phyloP scores from a whole-genome alignment of 2,329 filamentous ascomycete species.

The Fusarium lateritium region DNA sequence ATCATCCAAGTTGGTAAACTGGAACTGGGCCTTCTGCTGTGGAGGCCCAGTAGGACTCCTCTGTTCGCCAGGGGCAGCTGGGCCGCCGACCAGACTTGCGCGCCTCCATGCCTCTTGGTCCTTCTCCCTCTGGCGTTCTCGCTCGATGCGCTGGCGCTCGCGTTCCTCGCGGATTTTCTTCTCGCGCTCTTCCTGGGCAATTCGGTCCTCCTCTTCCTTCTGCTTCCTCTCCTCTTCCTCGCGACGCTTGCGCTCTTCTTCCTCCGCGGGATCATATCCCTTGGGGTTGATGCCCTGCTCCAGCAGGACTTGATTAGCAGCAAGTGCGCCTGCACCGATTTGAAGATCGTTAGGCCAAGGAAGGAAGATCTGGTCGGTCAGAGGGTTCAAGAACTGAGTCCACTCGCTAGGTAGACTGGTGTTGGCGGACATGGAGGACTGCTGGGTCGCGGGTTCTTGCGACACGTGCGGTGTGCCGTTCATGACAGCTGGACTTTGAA shows the following conservation, averaged over 20 bases:
- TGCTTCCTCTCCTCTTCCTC: constrained; percentile 66
- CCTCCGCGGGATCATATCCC: constrained; percentile 70
- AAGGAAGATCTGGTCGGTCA: constrained; percentile 73
- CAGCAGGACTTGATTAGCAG: constrained; percentile 72
- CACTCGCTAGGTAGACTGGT: constrained; percentile 65
- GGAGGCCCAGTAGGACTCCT: constrained; percentile 48
- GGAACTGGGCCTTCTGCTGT: constrained; percentile 67
- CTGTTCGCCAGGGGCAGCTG: constrained; percentile 48
- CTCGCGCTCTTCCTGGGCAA: constrained; percentile 63
- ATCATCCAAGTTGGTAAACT: constrained; percentile 68
- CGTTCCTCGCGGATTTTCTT: constrained; percentile 57
- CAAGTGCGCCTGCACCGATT: constrained; percentile 78
- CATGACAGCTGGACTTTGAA: constrained; percentile 53
- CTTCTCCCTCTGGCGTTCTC: constrained; percentile 60
- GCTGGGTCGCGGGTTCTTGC: constrained; percentile 54
- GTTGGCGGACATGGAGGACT: constrained; percentile 51
- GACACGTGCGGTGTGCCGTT: constrained; percentile 53
- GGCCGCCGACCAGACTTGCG: constrained; percentile 53
- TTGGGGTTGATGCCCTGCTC: constrained; percentile 75
- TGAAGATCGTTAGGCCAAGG: constrained; percentile 83
- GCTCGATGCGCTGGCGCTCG: constrained; percentile 58
- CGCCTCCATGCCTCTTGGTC: constrained; percentile 60
- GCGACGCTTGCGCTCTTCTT: constrained; percentile 65
- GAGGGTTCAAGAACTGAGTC: constrained; percentile 67
- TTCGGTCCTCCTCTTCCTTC: constrained; percentile 63